phyloP scores from a whole-genome alignment of 1,284 basidiomycete species.

The Ustilago tritici region DNA sequence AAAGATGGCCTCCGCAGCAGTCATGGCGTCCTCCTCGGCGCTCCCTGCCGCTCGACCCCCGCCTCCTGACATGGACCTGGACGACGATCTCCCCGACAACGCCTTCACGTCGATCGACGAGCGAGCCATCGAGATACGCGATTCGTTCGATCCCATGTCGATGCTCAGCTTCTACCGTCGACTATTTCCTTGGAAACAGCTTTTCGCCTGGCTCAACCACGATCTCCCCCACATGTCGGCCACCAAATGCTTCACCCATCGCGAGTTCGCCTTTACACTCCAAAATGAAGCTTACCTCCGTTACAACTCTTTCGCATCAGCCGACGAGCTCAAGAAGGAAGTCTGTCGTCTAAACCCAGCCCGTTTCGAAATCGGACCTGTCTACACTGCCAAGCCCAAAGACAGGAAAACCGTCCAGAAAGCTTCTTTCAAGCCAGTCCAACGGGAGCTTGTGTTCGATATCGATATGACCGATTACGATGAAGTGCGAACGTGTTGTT shows the following conservation, averaged over 20 bases:
- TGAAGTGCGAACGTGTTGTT: constrained; percentile 92
- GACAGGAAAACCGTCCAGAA: constrained; percentile 88
- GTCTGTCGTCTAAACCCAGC: constrained; percentile 67
- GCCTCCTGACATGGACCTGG: constrained; percentile 59
- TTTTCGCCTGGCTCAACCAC: constrained; percentile 96
- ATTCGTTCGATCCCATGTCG: constrained; percentile 74
- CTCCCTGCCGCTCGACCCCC: constrained; percentile 51
- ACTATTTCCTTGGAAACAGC: constrained; percentile 92
- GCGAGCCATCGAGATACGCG: constrained; percentile 65
- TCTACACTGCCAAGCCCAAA: constrained; percentile 89
- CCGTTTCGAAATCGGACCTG: constrained; percentile 95
- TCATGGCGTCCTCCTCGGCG: constrained; percentile 38
- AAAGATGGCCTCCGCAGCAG: constrained; percentile 53
- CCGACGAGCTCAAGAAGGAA: constrained; percentile 92
- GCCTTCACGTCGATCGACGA: constrained; percentile 59
- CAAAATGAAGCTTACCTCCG: constrained; percentile 89
- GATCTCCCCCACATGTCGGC: constrained; percentile 77
- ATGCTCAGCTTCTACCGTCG: constrained; percentile 92
- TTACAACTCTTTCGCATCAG: constrained; percentile 88
- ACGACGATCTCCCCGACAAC: constrained; percentile 52
- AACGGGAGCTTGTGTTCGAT: constrained; percentile 97
- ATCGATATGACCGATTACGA: constrained; percentile 99
- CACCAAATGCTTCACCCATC: constrained; percentile 73
- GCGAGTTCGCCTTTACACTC: constrained; percentile 97
- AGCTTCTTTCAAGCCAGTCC: constrained; percentile 80